Base-by-base conservation (phyloP, 78 protist genomes). In the Acrasis kona region DNA sequence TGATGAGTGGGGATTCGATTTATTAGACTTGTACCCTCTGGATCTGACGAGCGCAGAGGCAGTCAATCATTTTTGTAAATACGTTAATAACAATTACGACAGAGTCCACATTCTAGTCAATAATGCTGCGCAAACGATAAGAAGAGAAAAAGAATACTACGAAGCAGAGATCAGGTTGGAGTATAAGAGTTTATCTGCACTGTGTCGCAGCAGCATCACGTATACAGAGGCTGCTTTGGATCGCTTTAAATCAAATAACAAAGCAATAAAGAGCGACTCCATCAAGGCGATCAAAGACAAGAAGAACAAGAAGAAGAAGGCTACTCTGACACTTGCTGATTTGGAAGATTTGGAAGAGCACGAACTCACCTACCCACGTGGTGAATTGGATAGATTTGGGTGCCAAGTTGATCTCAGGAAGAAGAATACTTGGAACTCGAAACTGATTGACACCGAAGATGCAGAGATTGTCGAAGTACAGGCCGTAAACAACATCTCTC, bases 111-210 rank as follows among this genome's bases (percentile, higher is more conserved):
- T 6, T 19, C 5, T 83, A 39, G 27, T 89, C 61, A 82, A 86
- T 86, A 89, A 89, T 70, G 93, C 92, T 0, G 82, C 85, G 10
- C 89, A 84, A 78, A 88, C 92, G 8, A 40, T 88, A 31, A 35
- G 78, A 2, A 69, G 83, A 36, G 87, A 87, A 32, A 70, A 82
- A 31, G 10, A 1, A 19, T 85, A 67, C 84, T 85, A 77, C 41
- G n/a, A 32, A 41, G 85, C 74, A 27, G 74, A 85, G 31, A 2
- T 84, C 29, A 40, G 3, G 7, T 7, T 0, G 6, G 89, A 81
- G 76, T n/a, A 42, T 6, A 66, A n/a, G 28, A 42, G 35, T 38
- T 19, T 50, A n/a, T 50, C 19, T 19, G 61, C 61, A 50, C 19
- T 50, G 34, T n/a, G n/a, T n/a, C n/a, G n/a, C n/a, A n/a, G n/a